These are phyloP conservation scores for Canna indica DNA, from an alignment of 176 grass and related monocot species.

Conservation along the genomic window DNA sequence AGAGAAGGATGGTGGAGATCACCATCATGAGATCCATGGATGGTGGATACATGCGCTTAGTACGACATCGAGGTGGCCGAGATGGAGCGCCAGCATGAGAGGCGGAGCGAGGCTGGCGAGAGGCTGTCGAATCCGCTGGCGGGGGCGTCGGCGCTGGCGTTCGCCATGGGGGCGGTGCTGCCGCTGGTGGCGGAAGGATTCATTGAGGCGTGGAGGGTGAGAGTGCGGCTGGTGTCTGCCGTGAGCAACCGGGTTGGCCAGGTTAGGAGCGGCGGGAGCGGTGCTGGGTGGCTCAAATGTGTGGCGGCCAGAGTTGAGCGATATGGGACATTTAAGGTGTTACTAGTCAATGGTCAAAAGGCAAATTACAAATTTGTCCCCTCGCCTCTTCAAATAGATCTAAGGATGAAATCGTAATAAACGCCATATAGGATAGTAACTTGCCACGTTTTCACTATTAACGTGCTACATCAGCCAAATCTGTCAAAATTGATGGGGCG, in stretches of 20 bases:
- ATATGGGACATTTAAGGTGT: too few relatives aligned
- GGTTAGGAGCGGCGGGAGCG: slow-evolving; percentile 48
- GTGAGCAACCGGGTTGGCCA: slow-evolving; percentile 47
- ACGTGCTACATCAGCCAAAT: too few relatives aligned
- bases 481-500: too few relatives aligned
- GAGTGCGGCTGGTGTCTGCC: slow-evolving; percentile 41
- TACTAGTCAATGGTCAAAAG: too few relatives aligned
- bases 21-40: slow-evolving; percentile 23
- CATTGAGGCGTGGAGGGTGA: slow-evolving; percentile 15
- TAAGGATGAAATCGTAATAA: too few relatives aligned
- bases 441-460: too few relatives aligned
- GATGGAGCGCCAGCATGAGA: not conserved
- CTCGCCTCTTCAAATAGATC: too few relatives aligned
- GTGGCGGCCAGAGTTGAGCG: slow-evolving; percentile 31
- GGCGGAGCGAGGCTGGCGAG: slow-evolving; percentile 12
- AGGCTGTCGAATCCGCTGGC: slow-evolving; percentile 52
- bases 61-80: slow-evolving; percentile 78
- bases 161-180: slow-evolving; percentile 52
- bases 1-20: slow-evolving; percentile 17
- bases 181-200: slow-evolving; percentile 60
- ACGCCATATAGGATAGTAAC: too few relatives aligned
- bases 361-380: too few relatives aligned
- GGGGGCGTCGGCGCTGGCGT: slow-evolving; percentile 62
- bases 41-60: too few relatives aligned
- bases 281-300: slow-evolving; percentile 47